These are phyloP conservation scores for Suillus sp. DNA, from an alignment of 768 basidiomycete genomes.

Conservation along the genomic window DNA sequence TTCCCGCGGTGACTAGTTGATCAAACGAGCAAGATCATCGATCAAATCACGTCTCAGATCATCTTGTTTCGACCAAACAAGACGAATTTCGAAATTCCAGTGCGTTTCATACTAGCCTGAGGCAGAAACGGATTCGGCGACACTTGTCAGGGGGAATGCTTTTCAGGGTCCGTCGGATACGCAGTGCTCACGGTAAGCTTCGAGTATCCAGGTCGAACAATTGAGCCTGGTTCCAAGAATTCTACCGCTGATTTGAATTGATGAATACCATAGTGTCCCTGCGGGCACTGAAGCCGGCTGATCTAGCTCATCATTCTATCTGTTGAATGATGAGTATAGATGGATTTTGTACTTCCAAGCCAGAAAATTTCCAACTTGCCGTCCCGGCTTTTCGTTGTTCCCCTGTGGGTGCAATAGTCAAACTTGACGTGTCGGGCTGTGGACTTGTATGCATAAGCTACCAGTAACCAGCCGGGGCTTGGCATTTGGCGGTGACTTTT, in stretches of 20 bases:
- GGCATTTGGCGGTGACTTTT: not conserved
- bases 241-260: not conserved
- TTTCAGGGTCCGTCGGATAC: not conserved
- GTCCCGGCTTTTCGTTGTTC: not conserved
- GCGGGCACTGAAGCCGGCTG: too few relatives aligned
- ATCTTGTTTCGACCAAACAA: not conserved
- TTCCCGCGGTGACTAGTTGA: not conserved
- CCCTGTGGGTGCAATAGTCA: not conserved
- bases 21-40: not conserved
- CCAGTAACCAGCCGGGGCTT: not conserved
- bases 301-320: not conserved
- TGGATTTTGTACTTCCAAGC: too few relatives aligned
- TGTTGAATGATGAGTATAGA: too few relatives aligned
- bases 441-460: not conserved
- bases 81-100: not conserved
- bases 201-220: not conserved
- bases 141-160: not conserved
- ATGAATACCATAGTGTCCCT: not conserved
- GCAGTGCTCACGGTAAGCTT: not conserved
- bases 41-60: not conserved
- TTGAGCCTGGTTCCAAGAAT: not conserved
- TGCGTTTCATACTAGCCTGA: not conserved
- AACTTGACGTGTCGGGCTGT: not conserved
- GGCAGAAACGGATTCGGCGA: not conserved
- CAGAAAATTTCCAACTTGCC: not conserved